Percentiles rank a stretch among this genome's conserved stretches.
These are phyloP conservation scores for Hyphodiscus sp. DNA, from an alignment of 2,329 filamentous ascomycete genomes.

Conservation along the genomic window DNA sequence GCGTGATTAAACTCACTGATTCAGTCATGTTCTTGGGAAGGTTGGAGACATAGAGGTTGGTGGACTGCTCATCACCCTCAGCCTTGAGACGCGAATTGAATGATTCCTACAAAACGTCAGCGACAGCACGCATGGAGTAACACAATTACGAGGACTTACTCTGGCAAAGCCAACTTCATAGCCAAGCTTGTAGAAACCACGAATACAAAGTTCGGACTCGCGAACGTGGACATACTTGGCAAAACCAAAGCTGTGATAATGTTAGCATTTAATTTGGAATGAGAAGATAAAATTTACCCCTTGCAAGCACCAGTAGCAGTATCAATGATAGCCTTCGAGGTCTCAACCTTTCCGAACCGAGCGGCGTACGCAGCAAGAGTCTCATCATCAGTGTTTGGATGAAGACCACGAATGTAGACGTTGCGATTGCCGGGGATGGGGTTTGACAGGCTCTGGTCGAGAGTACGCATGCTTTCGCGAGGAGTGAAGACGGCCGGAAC, in stretches of 20 bases:
- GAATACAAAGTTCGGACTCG: constrained; percentile 92
- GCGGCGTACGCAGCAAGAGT: constrained; percentile 75
- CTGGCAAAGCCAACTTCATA: constrained; percentile 98
- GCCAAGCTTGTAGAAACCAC: constrained; percentile 86
- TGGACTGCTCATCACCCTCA: constrained; percentile 81
- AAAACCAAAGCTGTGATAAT: constrained; percentile 73
- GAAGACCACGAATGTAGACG: constrained; percentile 94
- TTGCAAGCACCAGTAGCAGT: constrained; percentile 90
- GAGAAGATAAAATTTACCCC: constrained; percentile 53
- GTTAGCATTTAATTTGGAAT: not conserved
- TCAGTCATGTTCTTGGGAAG: constrained; percentile 89
- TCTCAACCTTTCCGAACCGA: constrained; percentile 90
- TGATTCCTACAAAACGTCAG: constrained; percentile 62
- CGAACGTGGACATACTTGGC: constrained; percentile 87
- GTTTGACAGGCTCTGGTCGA: constrained; percentile 93
- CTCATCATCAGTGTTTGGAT: constrained; percentile 91
- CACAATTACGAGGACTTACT: constrained; percentile 42
- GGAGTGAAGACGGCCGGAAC: constrained; percentile 87
- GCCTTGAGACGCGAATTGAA: constrained; percentile 98
- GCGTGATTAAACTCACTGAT: constrained; percentile 51
- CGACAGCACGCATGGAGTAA: constrained; percentile 8
- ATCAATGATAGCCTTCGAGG: constrained; percentile 98
- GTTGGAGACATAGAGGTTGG: constrained; percentile 97
- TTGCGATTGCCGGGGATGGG: constrained; percentile 88
- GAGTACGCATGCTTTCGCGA: constrained; percentile 76